phyloP scores from a whole-genome alignment of 371 early-diverging fungal genomes.

The Encephalitozoon cuniculi region DNA sequence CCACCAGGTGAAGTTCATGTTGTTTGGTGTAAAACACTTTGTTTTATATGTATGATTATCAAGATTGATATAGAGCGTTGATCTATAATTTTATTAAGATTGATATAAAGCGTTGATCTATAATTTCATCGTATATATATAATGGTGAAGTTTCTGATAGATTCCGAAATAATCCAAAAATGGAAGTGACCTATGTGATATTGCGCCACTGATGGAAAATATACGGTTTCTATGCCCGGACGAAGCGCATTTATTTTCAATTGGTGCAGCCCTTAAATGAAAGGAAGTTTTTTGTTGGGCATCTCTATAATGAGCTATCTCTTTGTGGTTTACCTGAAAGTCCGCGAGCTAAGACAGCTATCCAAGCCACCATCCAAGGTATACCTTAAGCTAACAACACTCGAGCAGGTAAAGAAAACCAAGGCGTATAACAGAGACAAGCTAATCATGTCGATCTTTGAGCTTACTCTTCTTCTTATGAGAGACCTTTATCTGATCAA shows the following conservation, averaged over 20 bases:
- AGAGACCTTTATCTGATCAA: conserved; percentile 4
- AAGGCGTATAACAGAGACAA: conserved; percentile 76
- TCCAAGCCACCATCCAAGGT: conserved; percentile 1
- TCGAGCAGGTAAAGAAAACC: conserved; percentile 68
- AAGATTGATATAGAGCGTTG: no score
- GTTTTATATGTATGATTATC: no score
- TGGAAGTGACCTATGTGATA: no score
- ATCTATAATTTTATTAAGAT: no score
- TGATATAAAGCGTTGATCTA: no score
- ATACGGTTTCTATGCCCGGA: no score
- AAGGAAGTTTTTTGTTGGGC: conserved; percentile 2
- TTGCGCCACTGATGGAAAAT: no score
- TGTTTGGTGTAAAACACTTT: no score
- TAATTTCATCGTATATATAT: no score
- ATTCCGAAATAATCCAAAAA: not conserved
- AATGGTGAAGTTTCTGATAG: no score
- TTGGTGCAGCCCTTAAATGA: conserved; percentile 17
- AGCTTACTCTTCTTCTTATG: not conserved
- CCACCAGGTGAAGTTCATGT: not conserved
- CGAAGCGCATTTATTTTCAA: not conserved
- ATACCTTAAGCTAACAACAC: not conserved
- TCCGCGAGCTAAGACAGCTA: conserved; percentile 4
- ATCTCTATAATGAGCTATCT: conserved; percentile 10
- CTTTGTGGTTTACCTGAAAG: conserved; percentile 13
- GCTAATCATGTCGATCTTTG: conserved; percentile 68